Percentiles rank a stretch among this genome's conserved stretches.
These are phyloP conservation scores for Aspergillus sojae DNA, from an alignment of 2,329 filamentous ascomycete species.

Conservation along the genomic window DNA sequence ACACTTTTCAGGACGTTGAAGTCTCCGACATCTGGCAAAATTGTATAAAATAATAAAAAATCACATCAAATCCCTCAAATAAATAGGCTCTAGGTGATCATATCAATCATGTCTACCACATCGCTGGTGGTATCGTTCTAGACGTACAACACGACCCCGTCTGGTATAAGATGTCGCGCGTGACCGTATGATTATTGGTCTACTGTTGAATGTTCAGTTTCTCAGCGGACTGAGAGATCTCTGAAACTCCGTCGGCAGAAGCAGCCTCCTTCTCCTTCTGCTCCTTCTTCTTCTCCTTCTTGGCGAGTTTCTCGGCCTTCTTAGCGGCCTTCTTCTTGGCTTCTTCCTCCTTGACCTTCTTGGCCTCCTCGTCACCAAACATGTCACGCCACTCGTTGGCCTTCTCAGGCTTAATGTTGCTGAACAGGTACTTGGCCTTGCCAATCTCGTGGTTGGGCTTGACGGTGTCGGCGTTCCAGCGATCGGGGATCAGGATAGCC, in stretches of 20 bases:
- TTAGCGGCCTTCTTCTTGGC: slow-evolving; percentile 47
- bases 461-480: slow-evolving; percentile 64
- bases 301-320: slow-evolving; percentile 37
- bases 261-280: slow-evolving; percentile 9
- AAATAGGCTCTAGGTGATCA: slow-evolving; percentile 1
- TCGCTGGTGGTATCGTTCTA: neutral
- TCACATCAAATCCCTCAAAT: neutral
- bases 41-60: neutral
- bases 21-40: neutral
- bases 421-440: slow-evolving; percentile 77
- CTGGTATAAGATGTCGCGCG: neutral
- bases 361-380: slow-evolving; percentile 68
- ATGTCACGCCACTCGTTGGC: slow-evolving; percentile 79
- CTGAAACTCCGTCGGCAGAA: neutral
- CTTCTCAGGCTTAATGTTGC: slow-evolving; percentile 79
- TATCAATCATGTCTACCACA: slow-evolving; percentile 1
- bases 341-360: slow-evolving; percentile 66
- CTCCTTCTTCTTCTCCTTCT: slow-evolving; percentile 33
- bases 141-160: neutral
- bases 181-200: neutral
- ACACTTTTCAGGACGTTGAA: neutral
- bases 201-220: slow-evolving; percentile 1
- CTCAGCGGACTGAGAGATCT: neutral
- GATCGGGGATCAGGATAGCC: slow-evolving; percentile 65
- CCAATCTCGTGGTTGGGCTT: slow-evolving; percentile 79